phyloP scores from a whole-genome alignment of 2,329 filamentous ascomycete genomes.

The Lecanosticta acicola region DNA sequence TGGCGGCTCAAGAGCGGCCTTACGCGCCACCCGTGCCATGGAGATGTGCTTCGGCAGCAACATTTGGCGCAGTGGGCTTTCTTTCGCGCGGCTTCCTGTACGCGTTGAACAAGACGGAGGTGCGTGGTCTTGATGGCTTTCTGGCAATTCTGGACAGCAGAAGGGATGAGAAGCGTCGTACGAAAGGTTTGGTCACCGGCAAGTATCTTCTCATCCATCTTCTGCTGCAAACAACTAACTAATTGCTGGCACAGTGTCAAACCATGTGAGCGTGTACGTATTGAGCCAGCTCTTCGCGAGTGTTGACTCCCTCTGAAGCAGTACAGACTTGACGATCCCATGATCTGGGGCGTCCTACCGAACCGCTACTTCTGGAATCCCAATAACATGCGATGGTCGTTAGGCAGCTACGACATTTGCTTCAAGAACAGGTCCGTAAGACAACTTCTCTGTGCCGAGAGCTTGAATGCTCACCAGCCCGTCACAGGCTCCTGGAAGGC shows the following conservation, averaged over 20 bases:
- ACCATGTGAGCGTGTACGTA: conserved; percentile 83
- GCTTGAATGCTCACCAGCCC: conserved; percentile 1
- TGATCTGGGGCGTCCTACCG: conserved; percentile 88
- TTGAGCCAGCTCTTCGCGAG: conserved; percentile 22
- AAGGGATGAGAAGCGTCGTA: conserved; percentile 58
- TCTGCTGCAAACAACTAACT: neutral
- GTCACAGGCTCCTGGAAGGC: conserved; percentile 55
- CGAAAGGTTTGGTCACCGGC: conserved; percentile 80
- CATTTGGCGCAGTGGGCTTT: conserved; percentile 67
- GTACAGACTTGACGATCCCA: conserved; percentile 79
- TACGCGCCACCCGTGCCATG: conserved; percentile 58
- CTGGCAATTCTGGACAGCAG: conserved; percentile 69
- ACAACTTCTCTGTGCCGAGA: neutral
- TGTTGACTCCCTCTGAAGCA: conserved; percentile 8
- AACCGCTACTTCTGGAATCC: conserved; percentile 65
- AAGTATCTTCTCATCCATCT: conserved; percentile 24
- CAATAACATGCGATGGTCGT: conserved; percentile 74
- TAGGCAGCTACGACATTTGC: conserved; percentile 93
- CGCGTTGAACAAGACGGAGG: conserved; percentile 67
- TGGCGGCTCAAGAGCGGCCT: conserved; percentile 42
- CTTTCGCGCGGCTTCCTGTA: conserved; percentile 71
- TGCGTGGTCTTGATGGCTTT: conserved; percentile 70
- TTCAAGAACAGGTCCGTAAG: conserved; percentile 74
- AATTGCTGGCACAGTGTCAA: conserved; percentile 60
- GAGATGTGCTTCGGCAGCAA: conserved; percentile 65